A percentile compares a stretch with the other conserved stretches of the same genome.
Conservation (phyloP, 371 early-diverging fungal species). For the Mucor irregularis region DNA sequence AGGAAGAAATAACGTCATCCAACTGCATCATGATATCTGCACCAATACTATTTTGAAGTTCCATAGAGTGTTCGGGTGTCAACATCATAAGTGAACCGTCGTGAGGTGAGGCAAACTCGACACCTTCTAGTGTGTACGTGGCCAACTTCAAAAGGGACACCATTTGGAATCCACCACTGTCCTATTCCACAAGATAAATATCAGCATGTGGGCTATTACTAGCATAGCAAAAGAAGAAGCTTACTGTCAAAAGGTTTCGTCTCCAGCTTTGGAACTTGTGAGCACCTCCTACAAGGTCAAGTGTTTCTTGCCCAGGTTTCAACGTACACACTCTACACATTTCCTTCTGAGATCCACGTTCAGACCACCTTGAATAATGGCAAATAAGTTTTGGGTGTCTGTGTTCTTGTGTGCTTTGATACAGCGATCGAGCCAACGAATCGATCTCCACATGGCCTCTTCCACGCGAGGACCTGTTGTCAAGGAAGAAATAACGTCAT, state of each 20-base stretch:
- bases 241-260: conserved; percentile 81
- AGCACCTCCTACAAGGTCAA: conserved; percentile 79
- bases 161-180: conserved; percentile 97
- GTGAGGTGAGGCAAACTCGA: conserved; percentile 87
- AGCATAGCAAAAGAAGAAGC: background rate
- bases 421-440: conserved; percentile 96
- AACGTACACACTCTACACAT: conserved; percentile 60
- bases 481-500: conserved; percentile 93
- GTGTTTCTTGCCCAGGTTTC: conserved; percentile 73
- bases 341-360: conserved; percentile 72
- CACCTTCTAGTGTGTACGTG: conserved; percentile 91
- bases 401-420: conserved; percentile 79
- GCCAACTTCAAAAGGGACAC: conserved; percentile 86
- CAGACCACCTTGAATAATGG: conserved; percentile 96
- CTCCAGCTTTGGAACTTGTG: conserved; percentile 92
- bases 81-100: conserved; percentile 82
- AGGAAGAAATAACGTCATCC: conserved; percentile 94
- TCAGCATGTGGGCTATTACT: no score
- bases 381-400: conserved; percentile 87
- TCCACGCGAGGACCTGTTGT: conserved; percentile 84
- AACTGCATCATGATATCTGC: conserved; percentile 98
- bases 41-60: conserved; percentile 92
- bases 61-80: conserved; percentile 96
- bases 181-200: conserved; percentile 38
- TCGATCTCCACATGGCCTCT: conserved; percentile 92